Evolutionary conservation across 352 stramenopile species (phyloP), one percentile per base, ranked within the genome.

Genomic region (Globisporangium mamillatum): DNA sequence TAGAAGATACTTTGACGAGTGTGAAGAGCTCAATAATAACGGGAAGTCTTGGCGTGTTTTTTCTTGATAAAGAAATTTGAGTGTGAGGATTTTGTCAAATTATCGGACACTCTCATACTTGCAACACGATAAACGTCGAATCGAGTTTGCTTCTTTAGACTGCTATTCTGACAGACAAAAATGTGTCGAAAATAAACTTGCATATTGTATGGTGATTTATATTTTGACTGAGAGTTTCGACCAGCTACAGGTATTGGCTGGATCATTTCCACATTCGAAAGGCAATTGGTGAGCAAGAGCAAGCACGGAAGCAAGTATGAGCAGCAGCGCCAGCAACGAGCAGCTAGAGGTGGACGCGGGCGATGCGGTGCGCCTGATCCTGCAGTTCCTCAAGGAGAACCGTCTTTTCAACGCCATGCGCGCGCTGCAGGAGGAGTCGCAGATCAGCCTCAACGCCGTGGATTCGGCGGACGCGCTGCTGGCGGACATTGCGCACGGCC

Each of bases 351-450:
- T 92, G 55, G 78, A 88, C 60, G 78, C 82, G 18, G 75, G 81
- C 66, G 92, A 98, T 65, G 86, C 92, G 57, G 80, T 98, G 62
- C 88, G 91, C 27, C 77, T 98, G 29, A 92, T 98, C 63, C 84
- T 97, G 69, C 91, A 98, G 78, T 98, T 97, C 64, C 82, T 97
- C 44, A 84, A 93, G 63, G 94, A 98, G 76, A 95, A 97, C 71
- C 81, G 86, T 10, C 77, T 98, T 9, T 92, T 92, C 53, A 59
- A 77, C 27, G 79, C 91, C 9, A 86, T 98, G 79, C 77, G 82
- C 24, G 75, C 88, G 61, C 76, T 98, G 54, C 90, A 98, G 71
- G 78, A 94, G 24, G 92, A 98, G 77, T 78, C 89, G 9, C 87
- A 94, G 68, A 84, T 97, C 60, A 83, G 85, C 60, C 79, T 97